Percentiles rank a stretch among this genome's conserved stretches.
phyloP scores from a whole-genome alignment of 2,329 filamentous ascomycete species.

The Fusarium miscanthi region DNA sequence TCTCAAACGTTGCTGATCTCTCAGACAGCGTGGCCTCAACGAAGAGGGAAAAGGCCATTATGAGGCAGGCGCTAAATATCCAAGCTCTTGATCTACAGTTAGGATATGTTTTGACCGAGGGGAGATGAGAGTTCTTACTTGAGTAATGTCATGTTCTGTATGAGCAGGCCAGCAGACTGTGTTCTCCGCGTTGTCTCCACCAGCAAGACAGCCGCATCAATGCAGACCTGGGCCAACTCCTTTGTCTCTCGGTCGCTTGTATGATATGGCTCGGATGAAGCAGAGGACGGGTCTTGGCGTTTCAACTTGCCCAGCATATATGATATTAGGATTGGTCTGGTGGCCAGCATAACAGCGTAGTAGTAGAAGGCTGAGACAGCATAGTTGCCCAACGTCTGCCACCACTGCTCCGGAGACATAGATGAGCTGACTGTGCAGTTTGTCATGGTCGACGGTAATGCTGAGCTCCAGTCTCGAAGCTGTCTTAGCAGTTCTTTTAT shows the following conservation, averaged over 20 bases:
- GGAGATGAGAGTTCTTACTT: not conserved
- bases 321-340: not conserved
- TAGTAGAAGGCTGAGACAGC: not conserved
- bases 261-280: not conserved
- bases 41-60: not conserved
- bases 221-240: not conserved
- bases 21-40: not conserved
- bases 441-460: not conserved
- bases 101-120: rapidly evolving
- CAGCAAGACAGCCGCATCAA: not conserved
- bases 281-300: not conserved
- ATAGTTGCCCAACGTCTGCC: not conserved
- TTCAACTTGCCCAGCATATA: not conserved
- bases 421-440: not conserved
- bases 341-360: not conserved
- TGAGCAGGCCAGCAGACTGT: not conserved
- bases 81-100: not conserved
- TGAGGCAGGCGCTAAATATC: constrained; percentile 1
- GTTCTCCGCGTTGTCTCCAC: not conserved
- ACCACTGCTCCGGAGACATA: not conserved
- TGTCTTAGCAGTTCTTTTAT: not conserved
- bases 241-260: not conserved
- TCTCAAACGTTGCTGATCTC: not conserved
- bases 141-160: not conserved
- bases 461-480: not conserved